Conservation (phyloP, 306 rosid species). For the Canavalia gladiata region DNA sequence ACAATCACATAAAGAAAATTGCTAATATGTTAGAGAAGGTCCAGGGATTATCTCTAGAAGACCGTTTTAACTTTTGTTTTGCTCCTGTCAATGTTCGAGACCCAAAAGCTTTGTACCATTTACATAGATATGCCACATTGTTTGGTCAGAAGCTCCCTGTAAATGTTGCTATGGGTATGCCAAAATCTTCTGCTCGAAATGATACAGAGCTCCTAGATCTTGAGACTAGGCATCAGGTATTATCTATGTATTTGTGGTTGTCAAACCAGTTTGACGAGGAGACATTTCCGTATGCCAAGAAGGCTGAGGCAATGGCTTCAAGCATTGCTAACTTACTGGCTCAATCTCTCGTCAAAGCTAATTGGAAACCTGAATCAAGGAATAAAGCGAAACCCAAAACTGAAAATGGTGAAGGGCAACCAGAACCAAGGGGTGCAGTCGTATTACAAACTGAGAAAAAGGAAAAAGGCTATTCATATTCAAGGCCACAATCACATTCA, state of each 20-base stretch:
- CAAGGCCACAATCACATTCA: conserved; percentile 64
- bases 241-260: conserved; percentile 89
- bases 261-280: conserved; percentile 80
- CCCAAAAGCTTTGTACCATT: conserved; percentile 92
- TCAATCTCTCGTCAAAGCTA: conserved; percentile 73
- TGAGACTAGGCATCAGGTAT: conserved; percentile 89
- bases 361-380: conserved; percentile 92
- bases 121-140: conserved; percentile 74
- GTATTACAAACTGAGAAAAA: conserved; percentile 55
- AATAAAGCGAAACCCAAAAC: conserved; percentile 57
- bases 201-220: conserved; percentile 90
- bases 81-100: conserved; percentile 93
- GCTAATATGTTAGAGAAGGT: conserved; percentile 93
- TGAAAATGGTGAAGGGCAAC: conserved; percentile 50
- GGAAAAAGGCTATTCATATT: conserved; percentile 56
- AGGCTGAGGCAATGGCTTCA: conserved; percentile 82
- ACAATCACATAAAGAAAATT: conserved; percentile 85
- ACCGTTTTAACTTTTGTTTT: conserved; percentile 87
- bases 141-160: conserved; percentile 79
- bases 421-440: conserved; percentile 33
- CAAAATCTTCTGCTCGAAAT: conserved; percentile 73
- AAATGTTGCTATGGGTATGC: conserved; percentile 88
- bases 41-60: conserved; percentile 74
- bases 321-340: conserved; percentile 72
- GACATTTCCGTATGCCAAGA: conserved; percentile 77